Evolutionary conservation across 2,329 filamentous ascomycete species (phyloP).

Genomic region (Rachicladosporium sp.): DNA sequence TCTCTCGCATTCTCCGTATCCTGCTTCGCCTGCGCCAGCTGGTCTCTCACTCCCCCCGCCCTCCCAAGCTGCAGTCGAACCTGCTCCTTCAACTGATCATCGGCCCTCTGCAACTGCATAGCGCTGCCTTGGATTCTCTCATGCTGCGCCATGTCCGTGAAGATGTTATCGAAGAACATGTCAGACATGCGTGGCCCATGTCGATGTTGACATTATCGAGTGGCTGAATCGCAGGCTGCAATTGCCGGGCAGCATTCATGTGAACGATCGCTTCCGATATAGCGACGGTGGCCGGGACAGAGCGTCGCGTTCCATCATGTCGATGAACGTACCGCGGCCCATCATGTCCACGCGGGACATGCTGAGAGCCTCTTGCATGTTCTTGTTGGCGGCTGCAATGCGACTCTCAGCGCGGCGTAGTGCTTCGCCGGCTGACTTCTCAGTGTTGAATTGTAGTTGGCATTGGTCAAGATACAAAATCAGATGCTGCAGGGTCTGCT

Average conservation of each 20-base stretch:
- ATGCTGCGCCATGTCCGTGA: conserved; percentile 19
- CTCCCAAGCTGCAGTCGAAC: conserved; percentile 11
- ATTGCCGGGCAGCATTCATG: conserved; percentile 13
- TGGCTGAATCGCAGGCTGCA: conserved; percentile 13
- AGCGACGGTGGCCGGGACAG: conserved; percentile 21
- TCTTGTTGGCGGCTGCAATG: conserved; percentile 24
- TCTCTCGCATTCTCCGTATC: conserved; percentile 13
- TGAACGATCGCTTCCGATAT: conserved; percentile 9
- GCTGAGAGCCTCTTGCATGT: conserved; percentile 32
- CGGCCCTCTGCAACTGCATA: conserved; percentile 12
- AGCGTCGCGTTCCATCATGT: conserved; percentile 43
- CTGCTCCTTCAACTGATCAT: conserved; percentile 11
- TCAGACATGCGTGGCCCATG: conserved; percentile 18
- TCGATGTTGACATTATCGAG: conserved; percentile 15
- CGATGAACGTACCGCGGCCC: conserved; percentile 36
- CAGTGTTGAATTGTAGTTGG: conserved; percentile 26
- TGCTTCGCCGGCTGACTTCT: conserved; percentile 28
- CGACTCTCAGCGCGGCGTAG: conserved; percentile 25
- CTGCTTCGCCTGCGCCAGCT: conserved; percentile 8
- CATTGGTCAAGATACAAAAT: conserved; percentile 28
- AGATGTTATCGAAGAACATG: conserved; percentile 21
- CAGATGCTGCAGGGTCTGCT: conserved; percentile 27
- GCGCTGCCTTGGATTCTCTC: conserved; percentile 16
- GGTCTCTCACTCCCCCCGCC: conserved; percentile 7
- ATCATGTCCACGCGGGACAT: conserved; percentile 37